A percentile compares a stretch with the other conserved stretches of the same genome.
These are phyloP conservation scores for Saccharomyces hybrid DNA, from an alignment of 1,139 yeast genomes.

Conservation along the genomic window DNA sequence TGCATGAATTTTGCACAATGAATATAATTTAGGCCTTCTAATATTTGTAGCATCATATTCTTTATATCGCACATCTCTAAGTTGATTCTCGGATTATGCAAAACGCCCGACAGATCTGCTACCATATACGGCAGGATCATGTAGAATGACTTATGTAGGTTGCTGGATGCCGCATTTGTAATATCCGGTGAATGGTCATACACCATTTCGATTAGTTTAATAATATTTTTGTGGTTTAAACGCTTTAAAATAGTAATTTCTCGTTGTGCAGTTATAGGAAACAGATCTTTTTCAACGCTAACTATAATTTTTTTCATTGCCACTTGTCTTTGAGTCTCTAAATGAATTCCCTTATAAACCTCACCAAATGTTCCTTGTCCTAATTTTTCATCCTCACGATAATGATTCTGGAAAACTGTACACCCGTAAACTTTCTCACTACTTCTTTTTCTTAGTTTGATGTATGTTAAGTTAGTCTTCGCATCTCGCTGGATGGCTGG, in stretches of 20 bases:
- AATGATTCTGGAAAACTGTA: slow-evolving; percentile 34
- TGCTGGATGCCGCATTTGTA: slow-evolving; percentile 29
- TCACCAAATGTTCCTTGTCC: slow-evolving; percentile 95
- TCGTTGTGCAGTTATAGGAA: slow-evolving; percentile 92
- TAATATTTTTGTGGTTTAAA: slow-evolving; percentile 60
- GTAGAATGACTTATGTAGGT: slow-evolving; percentile 43
- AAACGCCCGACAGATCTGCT: slow-evolving; percentile 85
- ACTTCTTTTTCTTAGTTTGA: slow-evolving; percentile 21
- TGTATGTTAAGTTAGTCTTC: slow-evolving; percentile 23
- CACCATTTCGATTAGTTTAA: slow-evolving; percentile 77
- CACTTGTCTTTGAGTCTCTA: slow-evolving; percentile 48
- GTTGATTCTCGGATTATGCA: slow-evolving; percentile 70
- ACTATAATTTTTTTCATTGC: slow-evolving; percentile 81
- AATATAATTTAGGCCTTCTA: slow-evolving; percentile 73
- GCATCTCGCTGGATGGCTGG: slow-evolving; percentile 27
- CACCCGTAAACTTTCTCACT: slow-evolving; percentile 30
- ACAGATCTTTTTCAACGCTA: slow-evolving; percentile 82
- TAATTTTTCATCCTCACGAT: slow-evolving; percentile 54
- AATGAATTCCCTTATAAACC: slow-evolving; percentile 64
- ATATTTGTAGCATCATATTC: slow-evolving; percentile 71
- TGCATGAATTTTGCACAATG: slow-evolving; percentile 70
- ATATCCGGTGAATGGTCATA: slow-evolving; percentile 45
- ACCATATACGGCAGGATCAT: slow-evolving; percentile 94
- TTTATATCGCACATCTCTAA: slow-evolving; percentile 66
- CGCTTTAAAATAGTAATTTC: slow-evolving; percentile 80